Evolutionary conservation across 2,329 filamentous ascomycete genomes (phyloP).

Genomic region (Xylariaceae sp.): DNA sequence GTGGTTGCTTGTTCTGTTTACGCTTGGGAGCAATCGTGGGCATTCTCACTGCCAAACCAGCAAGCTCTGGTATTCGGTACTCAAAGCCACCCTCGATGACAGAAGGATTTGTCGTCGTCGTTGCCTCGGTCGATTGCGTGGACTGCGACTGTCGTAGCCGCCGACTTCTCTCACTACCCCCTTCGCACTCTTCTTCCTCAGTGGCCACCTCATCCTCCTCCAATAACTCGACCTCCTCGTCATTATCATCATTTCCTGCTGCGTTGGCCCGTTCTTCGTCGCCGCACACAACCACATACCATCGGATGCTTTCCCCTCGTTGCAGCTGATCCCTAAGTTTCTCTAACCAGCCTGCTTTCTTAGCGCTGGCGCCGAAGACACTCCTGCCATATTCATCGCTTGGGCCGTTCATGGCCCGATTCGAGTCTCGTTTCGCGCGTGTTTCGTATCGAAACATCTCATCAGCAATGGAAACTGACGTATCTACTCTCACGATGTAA

Average conservation of each 20-base stretch:
- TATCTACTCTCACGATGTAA: slow-evolving; percentile 59
- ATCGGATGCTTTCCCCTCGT: slow-evolving; percentile 50
- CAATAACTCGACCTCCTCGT: slow-evolving; percentile 43
- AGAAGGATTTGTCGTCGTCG: slow-evolving; percentile 14
- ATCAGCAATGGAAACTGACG: slow-evolving; percentile 48
- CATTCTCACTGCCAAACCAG: slow-evolving; percentile 18
- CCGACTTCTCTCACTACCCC: slow-evolving; percentile 17
- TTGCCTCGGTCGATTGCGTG: slow-evolving; percentile 21
- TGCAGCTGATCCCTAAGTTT: slow-evolving; percentile 53
- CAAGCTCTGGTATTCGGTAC: slow-evolving; percentile 30
- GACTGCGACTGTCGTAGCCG: slow-evolving; percentile 20
- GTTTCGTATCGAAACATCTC: slow-evolving; percentile 53
- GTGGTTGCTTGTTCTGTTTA: slow-evolving; percentile 15
- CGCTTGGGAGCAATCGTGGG: slow-evolving; percentile 21
- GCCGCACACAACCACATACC: slow-evolving; percentile 59
- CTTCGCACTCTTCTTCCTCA: slow-evolving; percentile 19
- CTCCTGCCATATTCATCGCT: slow-evolving; percentile 37
- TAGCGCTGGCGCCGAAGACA: slow-evolving; percentile 27
- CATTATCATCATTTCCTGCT: slow-evolving; percentile 20
- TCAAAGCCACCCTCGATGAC: slow-evolving; percentile 31
- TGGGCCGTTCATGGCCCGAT: slow-evolving; percentile 35
- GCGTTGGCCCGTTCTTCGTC: slow-evolving; percentile 49
- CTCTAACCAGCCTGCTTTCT: slow-evolving; percentile 48
- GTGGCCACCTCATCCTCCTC: slow-evolving; percentile 32
- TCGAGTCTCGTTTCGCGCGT: slow-evolving; percentile 30